Percentiles rank a stretch among this genome's conserved stretches.
These are phyloP conservation scores for Penicillium sp. DNA, from an alignment of 2,329 filamentous ascomycete genomes.

Conservation along the genomic window DNA sequence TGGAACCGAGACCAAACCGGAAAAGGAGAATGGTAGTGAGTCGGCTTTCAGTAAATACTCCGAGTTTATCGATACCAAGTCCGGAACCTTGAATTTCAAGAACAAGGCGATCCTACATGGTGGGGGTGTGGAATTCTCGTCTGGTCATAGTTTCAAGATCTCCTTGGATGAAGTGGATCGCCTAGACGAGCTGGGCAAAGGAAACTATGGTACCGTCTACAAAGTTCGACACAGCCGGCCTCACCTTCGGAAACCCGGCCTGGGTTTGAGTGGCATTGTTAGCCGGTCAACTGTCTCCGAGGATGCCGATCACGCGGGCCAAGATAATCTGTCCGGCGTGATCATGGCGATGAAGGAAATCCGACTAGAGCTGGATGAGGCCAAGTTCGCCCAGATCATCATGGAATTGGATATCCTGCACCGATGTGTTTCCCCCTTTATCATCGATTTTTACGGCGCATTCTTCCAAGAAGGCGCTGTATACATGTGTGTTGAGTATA, in stretches of 20 bases:
- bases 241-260: slow-evolving; percentile 59
- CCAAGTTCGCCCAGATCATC: slow-evolving; percentile 94
- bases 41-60: slow-evolving; percentile 67
- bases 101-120: slow-evolving; percentile 88
- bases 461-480: slow-evolving; percentile 99
- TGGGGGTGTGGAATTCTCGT: slow-evolving; percentile 87
- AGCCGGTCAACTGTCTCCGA: slow-evolving; percentile 30
- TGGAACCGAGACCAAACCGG: slow-evolving; percentile 19
- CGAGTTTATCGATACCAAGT: slow-evolving; percentile 87
- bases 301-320: slow-evolving; percentile 13
- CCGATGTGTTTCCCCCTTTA: slow-evolving; percentile 90
- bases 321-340: slow-evolving; percentile 56
- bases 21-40: slow-evolving; percentile 26
- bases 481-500: slow-evolving; percentile 99
- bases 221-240: slow-evolving; percentile 85
- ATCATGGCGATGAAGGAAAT: slow-evolving; percentile 99
- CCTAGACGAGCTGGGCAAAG: slow-evolving; percentile 89
- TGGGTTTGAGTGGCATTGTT: slow-evolving; percentile 62
- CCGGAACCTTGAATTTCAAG: slow-evolving; percentile 87
- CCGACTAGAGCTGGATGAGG: slow-evolving; percentile 88
- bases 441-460: slow-evolving; percentile 97
- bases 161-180: slow-evolving; percentile 95
- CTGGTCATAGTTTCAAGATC: slow-evolving; percentile 86
- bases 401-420: slow-evolving; percentile 97
- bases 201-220: slow-evolving; percentile 98